Base-by-base conservation (phyloP, 805 yeast genomes). In the Ogataea paradorogensis region DNA sequence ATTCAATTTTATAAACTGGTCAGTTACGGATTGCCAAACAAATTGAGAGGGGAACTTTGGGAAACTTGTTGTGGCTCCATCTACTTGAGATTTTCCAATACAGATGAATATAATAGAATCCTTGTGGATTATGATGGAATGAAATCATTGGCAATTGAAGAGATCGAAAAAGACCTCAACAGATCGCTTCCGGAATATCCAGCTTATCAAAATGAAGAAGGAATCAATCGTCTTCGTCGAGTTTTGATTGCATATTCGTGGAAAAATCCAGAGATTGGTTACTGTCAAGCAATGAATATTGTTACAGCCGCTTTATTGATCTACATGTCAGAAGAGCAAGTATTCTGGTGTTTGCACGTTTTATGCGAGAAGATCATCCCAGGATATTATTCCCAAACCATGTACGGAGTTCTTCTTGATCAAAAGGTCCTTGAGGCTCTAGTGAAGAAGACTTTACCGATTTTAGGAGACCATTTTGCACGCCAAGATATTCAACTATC, bases 211-310 rank as follows among this genome's bases (percentile, higher is more conserved):
- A 73, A 74, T 7, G 73, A 73, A 5, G 95, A 86, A 54, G 99
- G 99, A 6, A 90, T 93, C 30, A 76, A 71, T 35, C 70, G 96
- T 39, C 71, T 93, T 33, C 73, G 99, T 46, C 73, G 95, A 45
- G 98, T 93, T 0, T 71, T 93, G 43, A 84, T 95, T 0, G 96
- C 96, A 0, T 93, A 90, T 56, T 86, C 96, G 0, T 93, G 98
- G 97, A 86, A 84, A 49, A 89, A 90, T 59, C 96, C 96, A 0
- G 96, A 91, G 29, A 87, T 93, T 18, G 99, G 99, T 0, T 93
- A 93, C 61, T 93, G 99, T 60, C 99, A 93, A 62, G 99, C 98
- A 1, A 93, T 95, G 99, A 93, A 93, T 59, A 93, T 93, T 36
- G 89, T 85, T 7, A 80, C 78, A 2, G 95, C 95, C 1, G 90